These are phyloP conservation scores for Trichoderma semiorbis DNA, from an alignment of 2,329 filamentous ascomycete genomes.

Conservation along the genomic window DNA sequence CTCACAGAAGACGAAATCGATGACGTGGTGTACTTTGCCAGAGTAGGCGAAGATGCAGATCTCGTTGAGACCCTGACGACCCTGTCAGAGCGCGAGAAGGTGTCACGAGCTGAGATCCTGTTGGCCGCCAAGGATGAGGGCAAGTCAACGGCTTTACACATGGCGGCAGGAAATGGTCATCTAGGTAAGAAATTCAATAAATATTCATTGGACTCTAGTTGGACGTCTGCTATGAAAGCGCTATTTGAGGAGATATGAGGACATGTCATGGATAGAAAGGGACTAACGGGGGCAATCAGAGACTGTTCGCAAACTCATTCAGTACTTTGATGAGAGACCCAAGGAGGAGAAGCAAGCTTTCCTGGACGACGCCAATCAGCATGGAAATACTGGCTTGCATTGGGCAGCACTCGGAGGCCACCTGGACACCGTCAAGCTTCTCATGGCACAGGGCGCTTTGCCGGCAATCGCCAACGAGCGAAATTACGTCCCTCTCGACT, in stretches of 20 bases:
- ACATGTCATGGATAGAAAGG: not conserved
- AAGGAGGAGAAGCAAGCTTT: constrained; percentile 48
- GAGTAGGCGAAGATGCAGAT: constrained; percentile 70
- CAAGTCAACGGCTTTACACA: constrained; percentile 82
- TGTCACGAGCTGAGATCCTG: constrained; percentile 61
- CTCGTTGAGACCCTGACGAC: constrained; percentile 57
- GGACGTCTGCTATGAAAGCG: too few relatives aligned
- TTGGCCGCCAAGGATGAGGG: constrained; percentile 67
- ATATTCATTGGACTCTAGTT: not conserved
- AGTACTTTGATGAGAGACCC: constrained; percentile 40
- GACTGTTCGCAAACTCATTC: constrained; percentile 43
- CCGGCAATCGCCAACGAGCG: constrained; percentile 76
- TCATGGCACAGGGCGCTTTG: constrained; percentile 74
- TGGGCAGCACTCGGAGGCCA: constrained; percentile 93
- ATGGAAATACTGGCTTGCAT: constrained; percentile 88
- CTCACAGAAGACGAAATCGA: constrained; percentile 80
- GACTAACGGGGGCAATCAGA: constrained; percentile 32
- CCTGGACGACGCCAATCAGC: constrained; percentile 68
- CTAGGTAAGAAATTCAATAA: constrained; percentile 50
- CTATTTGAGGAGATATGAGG: not conserved
- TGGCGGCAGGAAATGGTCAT: constrained; percentile 89
- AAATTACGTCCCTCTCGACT: constrained; percentile 75
- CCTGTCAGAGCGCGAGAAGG: constrained; percentile 60
- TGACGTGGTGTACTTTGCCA: constrained; percentile 84
- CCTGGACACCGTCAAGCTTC: constrained; percentile 70